These are phyloP conservation scores for Protomyces macrosporus DNA, from an alignment of 1,139 yeast species.

Conservation along the genomic window DNA sequence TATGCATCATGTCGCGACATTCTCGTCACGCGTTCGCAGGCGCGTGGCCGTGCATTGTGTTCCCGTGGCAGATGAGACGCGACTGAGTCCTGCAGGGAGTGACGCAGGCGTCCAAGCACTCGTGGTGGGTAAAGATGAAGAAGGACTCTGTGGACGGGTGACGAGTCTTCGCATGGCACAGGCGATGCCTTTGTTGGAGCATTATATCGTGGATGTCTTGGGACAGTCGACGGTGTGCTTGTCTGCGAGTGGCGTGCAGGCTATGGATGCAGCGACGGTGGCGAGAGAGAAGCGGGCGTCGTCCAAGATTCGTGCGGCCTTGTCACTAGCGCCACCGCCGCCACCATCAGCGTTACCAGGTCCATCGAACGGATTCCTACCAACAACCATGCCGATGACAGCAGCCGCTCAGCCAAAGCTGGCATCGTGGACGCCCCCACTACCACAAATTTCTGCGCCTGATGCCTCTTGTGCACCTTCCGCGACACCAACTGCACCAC, in stretches of 20 bases:
- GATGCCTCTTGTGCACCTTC: too few relatives aligned
- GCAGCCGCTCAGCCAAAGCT: neutral
- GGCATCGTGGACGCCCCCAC: neutral
- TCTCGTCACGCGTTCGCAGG: neutral
- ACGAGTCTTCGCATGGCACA: constrained; percentile 58
- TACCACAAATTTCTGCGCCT: neutral
- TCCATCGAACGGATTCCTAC: neutral
- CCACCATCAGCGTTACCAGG: neutral
- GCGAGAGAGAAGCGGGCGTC: neutral
- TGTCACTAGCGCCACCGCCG: neutral
- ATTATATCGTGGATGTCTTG: constrained; percentile 63
- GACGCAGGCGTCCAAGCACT: constrained; percentile 69
- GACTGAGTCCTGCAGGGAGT: constrained; percentile 79
- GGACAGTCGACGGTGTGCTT: constrained; percentile 40
- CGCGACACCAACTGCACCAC: too few relatives aligned
- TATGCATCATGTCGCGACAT: constrained; percentile 67
- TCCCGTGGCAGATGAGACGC: neutral
- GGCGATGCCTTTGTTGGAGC: constrained; percentile 50
- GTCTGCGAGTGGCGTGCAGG: neutral
- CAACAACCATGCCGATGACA: too few relatives aligned
- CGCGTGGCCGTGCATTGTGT: neutral
- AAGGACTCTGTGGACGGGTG: constrained; percentile 65
- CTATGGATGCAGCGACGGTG: neutral
- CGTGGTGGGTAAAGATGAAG: constrained; percentile 74
- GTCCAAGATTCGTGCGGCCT: neutral